Evolutionary conservation across 805 yeast species (phyloP).

Genomic region (Ogataea saltuana): DNA sequence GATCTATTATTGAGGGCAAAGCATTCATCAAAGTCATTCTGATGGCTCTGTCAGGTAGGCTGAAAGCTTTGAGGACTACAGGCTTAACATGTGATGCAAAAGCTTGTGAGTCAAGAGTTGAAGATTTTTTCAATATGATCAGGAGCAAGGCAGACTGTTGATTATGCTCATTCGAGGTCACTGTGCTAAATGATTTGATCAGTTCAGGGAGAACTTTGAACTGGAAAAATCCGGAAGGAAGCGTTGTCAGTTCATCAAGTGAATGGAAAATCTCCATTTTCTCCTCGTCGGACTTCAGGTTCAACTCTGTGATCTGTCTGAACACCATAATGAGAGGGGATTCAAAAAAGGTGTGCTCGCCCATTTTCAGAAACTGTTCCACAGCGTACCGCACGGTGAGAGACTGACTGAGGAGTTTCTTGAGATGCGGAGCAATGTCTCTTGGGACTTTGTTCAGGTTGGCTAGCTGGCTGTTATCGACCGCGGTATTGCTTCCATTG

Average conservation of each 20-base stretch:
- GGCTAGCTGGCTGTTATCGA: slow-evolving; percentile 11
- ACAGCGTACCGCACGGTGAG: slow-evolving; percentile 41
- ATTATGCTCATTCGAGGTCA: slow-evolving; percentile 24
- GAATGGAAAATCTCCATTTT: slow-evolving; percentile 49
- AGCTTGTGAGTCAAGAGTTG: slow-evolving; percentile 30
- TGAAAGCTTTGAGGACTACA: slow-evolving; percentile 60
- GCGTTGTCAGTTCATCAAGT: slow-evolving; percentile 42
- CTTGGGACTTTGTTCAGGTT: slow-evolving; percentile 37
- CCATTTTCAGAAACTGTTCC: slow-evolving; percentile 38
- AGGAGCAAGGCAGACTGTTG: slow-evolving; percentile 38
- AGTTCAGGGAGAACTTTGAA: slow-evolving; percentile 73
- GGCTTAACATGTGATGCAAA: slow-evolving; percentile 55
- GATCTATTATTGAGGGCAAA: slow-evolving; percentile 54
- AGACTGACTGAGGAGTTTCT: slow-evolving; percentile 42
- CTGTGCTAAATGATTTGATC: slow-evolving; percentile 41
- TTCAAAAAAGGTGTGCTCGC: slow-evolving; percentile 36
- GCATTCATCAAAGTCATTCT: slow-evolving; percentile 69
- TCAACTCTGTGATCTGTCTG: slow-evolving; percentile 54
- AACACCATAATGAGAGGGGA: slow-evolving; percentile 54
- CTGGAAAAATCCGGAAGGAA: slow-evolving; percentile 51
- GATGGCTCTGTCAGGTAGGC: slow-evolving; percentile 72
- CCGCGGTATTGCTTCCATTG: slow-evolving; percentile 26
- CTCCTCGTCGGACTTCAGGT: slow-evolving; percentile 53
- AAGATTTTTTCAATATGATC: slow-evolving; percentile 39
- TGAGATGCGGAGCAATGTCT: slow-evolving; percentile 37